Percentiles rank a stretch among this genome's conserved stretches.
phyloP scores from a whole-genome alignment of 2,329 filamentous ascomycete genomes.

The Phialophora chinensis region DNA sequence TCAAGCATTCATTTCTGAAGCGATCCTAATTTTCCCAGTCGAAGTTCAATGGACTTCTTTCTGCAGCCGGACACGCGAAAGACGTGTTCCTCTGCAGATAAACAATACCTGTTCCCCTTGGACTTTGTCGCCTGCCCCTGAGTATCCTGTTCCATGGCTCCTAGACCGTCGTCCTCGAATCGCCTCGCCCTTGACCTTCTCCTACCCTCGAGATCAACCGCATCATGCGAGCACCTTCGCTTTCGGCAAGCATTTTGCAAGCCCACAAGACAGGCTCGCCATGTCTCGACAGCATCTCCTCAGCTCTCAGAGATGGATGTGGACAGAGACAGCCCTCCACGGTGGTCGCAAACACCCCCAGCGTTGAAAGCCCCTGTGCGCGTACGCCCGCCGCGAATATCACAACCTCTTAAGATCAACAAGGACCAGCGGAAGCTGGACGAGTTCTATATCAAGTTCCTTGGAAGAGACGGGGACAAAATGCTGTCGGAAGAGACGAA shows the following conservation, averaged over 20 bases:
- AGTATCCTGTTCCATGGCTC: slow-evolving; percentile 18
- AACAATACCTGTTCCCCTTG: background rate
- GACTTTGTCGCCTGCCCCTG: background rate
- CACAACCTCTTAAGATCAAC: slow-evolving; percentile 68
- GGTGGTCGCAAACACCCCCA: slow-evolving; percentile 74
- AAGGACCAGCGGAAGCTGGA: slow-evolving; percentile 75
- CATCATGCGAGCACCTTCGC: slow-evolving; percentile 33
- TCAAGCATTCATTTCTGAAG: background rate
- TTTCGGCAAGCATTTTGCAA: slow-evolving; percentile 25
- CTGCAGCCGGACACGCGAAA: background rate
- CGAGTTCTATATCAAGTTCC: slow-evolving; percentile 74
- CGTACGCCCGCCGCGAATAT: slow-evolving; percentile 42
- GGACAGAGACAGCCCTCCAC: slow-evolving; percentile 49
- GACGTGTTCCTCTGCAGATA: background rate
- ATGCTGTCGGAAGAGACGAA: slow-evolving; percentile 89
- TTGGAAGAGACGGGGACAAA: slow-evolving; percentile 74
- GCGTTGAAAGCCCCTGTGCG: slow-evolving; percentile 71
- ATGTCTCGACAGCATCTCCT: slow-evolving; percentile 34
- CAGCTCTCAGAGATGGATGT: slow-evolving; percentile 36
- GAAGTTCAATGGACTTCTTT: slow-evolving; percentile 2
- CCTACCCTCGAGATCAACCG: slow-evolving; percentile 22
- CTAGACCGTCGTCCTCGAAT: slow-evolving; percentile 16
- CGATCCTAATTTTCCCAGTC: slow-evolving; percentile 5
- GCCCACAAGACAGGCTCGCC: slow-evolving; percentile 26
- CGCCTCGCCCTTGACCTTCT: slow-evolving; percentile 33